Conservation (phyloP, 768 basidiomycete genomes). For the Cystofilobasidium bisporidii region DNA sequence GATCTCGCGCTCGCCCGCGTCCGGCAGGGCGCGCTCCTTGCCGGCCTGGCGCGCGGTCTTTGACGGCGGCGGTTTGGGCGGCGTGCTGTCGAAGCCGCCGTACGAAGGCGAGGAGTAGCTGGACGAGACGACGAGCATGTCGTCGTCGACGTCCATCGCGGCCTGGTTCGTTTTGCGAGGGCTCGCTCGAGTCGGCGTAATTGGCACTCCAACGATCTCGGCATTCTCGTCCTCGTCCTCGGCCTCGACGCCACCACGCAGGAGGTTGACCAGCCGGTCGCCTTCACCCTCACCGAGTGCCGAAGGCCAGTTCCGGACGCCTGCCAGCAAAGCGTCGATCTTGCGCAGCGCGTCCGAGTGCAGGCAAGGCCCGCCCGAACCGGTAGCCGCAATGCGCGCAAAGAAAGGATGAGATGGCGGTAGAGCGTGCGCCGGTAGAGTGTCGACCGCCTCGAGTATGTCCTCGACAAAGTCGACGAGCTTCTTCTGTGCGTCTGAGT, state of each 20-base stretch:
- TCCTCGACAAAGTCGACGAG: constrained; percentile 68
- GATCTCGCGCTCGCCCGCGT: constrained; percentile 48
- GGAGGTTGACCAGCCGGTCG: constrained; percentile 6
- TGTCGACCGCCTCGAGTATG: constrained; percentile 71
- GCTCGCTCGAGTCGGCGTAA: constrained; percentile 33
- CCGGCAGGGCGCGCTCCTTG: constrained; percentile 36
- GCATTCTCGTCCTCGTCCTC: constrained; percentile 51
- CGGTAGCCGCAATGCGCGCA: background rate
- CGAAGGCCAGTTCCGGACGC: constrained; percentile 49
- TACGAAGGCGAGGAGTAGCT: constrained; percentile 26
- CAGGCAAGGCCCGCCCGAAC: constrained; percentile 2
- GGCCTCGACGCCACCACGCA: constrained; percentile 56
- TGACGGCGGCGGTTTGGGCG: background rate
- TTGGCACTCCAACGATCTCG: constrained; percentile 67
- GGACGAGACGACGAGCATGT: constrained; percentile 42
- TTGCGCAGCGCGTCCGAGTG: constrained; percentile 42
- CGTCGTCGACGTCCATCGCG: constrained; percentile 41
- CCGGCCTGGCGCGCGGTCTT: constrained; percentile 24
- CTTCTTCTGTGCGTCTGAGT: constrained; percentile 42
- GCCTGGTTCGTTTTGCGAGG: constrained; percentile 38
- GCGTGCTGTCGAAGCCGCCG: constrained; percentile 4
- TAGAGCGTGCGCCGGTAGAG: constrained; percentile 57
- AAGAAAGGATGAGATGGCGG: constrained; percentile 35
- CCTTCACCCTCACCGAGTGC: background rate
- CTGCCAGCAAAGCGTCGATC: constrained; percentile 57